Evolutionary conservation across 2,329 filamentous ascomycete species (phyloP).

Genomic region (Alternaria angustiovoidea): DNA sequence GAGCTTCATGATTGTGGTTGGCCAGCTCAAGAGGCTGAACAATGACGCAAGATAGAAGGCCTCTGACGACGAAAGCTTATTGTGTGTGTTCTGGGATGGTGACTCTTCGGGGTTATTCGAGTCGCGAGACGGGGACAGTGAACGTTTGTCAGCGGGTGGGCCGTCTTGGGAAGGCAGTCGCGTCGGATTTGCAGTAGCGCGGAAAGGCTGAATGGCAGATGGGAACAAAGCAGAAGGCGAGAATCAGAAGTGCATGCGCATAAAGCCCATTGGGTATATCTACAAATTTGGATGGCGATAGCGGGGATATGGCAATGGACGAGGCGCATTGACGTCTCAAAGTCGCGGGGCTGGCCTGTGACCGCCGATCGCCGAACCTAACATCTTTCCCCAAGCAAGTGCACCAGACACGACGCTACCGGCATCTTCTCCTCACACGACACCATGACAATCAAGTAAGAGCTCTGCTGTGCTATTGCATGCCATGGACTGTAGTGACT

Average conservation of each 20-base stretch:
- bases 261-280: not conserved
- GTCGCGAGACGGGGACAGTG: constrained; percentile 2
- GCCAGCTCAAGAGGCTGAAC: not conserved
- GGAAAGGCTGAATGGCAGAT: not conserved
- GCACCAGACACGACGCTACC: constrained; percentile 14
- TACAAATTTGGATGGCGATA: not conserved
- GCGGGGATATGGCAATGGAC: constrained; percentile 9
- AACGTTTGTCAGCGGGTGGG: constrained; percentile 35
- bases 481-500: not conserved
- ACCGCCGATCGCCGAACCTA: constrained; percentile 26
- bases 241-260: constrained; percentile 1
- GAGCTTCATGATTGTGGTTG: constrained; percentile 71
- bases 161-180: constrained; percentile 7
- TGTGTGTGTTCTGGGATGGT: not conserved
- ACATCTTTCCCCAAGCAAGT: constrained; percentile 13
- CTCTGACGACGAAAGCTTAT: not conserved
- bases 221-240: not conserved
- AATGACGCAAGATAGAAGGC: not conserved
- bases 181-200: constrained; percentile 4
- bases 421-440: constrained; percentile 17
- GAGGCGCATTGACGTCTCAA: constrained; percentile 35
- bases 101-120: not conserved
- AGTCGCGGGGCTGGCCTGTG: constrained; percentile 32
- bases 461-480: not conserved
- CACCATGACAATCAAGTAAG: constrained; percentile 65